Evolutionary conservation across 257 asterid genomes (phyloP).

Genomic region (Gynochthodes officinalis): DNA sequence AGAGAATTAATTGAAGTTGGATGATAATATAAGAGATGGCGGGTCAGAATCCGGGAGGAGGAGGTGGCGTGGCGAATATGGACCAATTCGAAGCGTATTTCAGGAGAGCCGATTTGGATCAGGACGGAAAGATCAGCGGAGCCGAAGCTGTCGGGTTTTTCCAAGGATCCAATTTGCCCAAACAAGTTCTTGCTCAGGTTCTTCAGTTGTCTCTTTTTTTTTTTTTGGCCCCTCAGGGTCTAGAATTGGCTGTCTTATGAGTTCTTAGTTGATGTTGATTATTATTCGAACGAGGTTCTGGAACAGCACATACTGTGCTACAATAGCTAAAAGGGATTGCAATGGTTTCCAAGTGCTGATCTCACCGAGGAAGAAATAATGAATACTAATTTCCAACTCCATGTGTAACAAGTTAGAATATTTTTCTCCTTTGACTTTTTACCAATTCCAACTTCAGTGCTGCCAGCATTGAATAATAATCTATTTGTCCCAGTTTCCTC

Average conservation of each 20-base stretch:
- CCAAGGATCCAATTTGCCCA: conserved; percentile 78
- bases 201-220: background rate
- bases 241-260: background rate
- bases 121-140: conserved; percentile 90
- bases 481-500: background rate
- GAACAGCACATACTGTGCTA: background rate
- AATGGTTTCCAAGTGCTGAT: background rate
- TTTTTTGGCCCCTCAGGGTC: background rate
- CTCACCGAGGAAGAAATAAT: background rate
- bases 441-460: background rate
- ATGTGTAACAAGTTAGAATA: background rate
- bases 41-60: conserved; percentile 32
- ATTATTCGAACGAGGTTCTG: background rate
- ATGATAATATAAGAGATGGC: conserved; percentile 32
- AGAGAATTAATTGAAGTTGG: conserved; percentile 1
- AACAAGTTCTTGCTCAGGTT: conserved; percentile 85
- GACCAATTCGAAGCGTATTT: conserved; percentile 84
- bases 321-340: background rate
- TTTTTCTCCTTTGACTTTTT: background rate
- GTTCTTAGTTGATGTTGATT: background rate
- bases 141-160: conserved; percentile 81
- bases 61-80: conserved; percentile 32
- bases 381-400: background rate
- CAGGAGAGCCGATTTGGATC: conserved; percentile 90
- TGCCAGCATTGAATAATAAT: background rate